Evolutionary conservation across 129 eudicot species (phyloP).

Genomic region (Arctium minus): DNA sequence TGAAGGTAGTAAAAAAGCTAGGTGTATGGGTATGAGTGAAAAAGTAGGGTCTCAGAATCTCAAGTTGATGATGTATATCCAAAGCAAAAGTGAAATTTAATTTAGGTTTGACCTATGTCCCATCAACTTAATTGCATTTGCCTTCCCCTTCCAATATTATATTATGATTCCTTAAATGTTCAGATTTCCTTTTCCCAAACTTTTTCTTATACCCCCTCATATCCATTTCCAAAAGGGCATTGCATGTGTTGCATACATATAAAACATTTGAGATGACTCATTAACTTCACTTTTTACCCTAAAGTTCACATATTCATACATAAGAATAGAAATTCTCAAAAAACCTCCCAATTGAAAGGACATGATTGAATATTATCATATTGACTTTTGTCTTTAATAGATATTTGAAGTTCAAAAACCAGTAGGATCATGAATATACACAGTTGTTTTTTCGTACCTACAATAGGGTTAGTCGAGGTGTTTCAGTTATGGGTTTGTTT

Average conservation of each 20-base stretch:
- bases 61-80: conserved; percentile 12
- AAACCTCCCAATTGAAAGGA: not conserved
- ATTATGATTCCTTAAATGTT: conserved; percentile 29
- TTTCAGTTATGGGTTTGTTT: not conserved
- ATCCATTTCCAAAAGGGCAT: conserved; percentile 18
- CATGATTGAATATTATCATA: not conserved
- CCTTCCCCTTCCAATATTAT: conserved; percentile 11
- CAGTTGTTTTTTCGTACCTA: not conserved
- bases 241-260: conserved; percentile 7
- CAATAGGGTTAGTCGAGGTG: not conserved
- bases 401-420: not conserved
- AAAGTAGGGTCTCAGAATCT: not conserved
- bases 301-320: not conserved
- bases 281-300: not conserved
- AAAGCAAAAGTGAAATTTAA: conserved; percentile 9
- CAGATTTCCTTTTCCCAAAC: conserved; percentile 21
- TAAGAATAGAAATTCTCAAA: not conserved
- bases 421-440: not conserved
- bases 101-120: conserved; percentile 37
- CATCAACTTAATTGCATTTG: conserved; percentile 14
- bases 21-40: conserved; percentile 1
- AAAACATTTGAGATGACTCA: not conserved
- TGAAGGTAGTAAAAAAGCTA: not conserved
- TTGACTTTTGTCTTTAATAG: not conserved
- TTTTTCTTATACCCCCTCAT: conserved; percentile 7